Base-by-base conservation (phyloP, 2,329 filamentous ascomycete genomes). In the Aspergillus melleus region DNA sequence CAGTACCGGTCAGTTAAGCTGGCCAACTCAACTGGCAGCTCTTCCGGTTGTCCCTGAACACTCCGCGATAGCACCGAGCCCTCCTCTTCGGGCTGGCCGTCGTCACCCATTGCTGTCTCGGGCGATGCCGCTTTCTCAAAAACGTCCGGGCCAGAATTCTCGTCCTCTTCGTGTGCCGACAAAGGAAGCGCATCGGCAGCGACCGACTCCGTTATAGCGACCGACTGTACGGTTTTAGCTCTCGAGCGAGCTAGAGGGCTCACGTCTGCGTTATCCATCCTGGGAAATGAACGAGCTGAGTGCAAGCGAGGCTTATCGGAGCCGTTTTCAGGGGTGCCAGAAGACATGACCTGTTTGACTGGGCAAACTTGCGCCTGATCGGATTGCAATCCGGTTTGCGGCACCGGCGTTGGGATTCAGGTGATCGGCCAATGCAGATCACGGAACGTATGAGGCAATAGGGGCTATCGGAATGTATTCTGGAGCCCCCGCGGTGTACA, bases 11-110 rank as follows among this genome's bases (percentile, higher is more conserved):
- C 94, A 20, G 90, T 92, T 72, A 97, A 80, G 75, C 91, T 95
- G 60, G 95, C 85, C 60, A 99, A 86, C 82, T 99, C 95, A 70
- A 97, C 95, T 14, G 95, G 95, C 47, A 99, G 86, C 70, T 96
- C 90, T 68, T 96, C 91, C 64, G 95, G 88, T 59, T 91, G 88
- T 63, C 91, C 85, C 3, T 90, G 80, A 12, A 81, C 59, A 55
- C 71, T 71, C 16, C 70, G 66, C 19, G 74, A 72, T 9, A 74
- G 69, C 16, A 74, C 69, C 44, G 73, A 74, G n/a, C 67, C 68
- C 51, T 75, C 70, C 32, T 74, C 69, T 36, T 66, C 66, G 36
- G 75, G 70, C 49, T 70, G 64, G 16, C 63, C 65, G 56, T 73
- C 70, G 39, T 72, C 71, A 14, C 66, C 69, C 46, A 66, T 66